These are phyloP conservation scores for Epicoccum nigrum DNA, from an alignment of 2,329 filamentous ascomycete species.

Conservation along the genomic window DNA sequence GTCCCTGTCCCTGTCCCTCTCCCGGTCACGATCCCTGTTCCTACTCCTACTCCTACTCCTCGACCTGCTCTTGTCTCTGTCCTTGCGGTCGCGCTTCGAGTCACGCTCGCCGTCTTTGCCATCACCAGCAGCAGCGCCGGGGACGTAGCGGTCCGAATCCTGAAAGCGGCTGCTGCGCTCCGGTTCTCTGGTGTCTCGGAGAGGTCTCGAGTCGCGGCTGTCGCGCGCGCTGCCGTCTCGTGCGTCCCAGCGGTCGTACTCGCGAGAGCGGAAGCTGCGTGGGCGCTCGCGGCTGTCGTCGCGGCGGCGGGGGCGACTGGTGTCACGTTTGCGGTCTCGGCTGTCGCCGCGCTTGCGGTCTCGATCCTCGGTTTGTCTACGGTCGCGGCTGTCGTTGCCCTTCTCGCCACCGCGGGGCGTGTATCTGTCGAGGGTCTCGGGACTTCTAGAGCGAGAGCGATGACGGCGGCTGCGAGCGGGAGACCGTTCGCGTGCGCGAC, in stretches of 20 bases:
- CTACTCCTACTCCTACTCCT: slow-evolving; percentile 18
- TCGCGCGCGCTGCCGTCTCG: slow-evolving; percentile 14
- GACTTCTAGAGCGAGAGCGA: slow-evolving; percentile 38
- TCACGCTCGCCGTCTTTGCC: slow-evolving; percentile 28
- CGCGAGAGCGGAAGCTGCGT: slow-evolving; percentile 50
- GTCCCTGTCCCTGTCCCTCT: slow-evolving; percentile 20
- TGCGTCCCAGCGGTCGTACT: slow-evolving; percentile 48
- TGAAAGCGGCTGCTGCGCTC: slow-evolving; percentile 29
- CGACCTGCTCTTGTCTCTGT: slow-evolving; percentile 29
- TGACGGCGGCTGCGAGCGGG: slow-evolving; percentile 23
- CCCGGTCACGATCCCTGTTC: slow-evolving; percentile 12
- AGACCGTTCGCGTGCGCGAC: slow-evolving; percentile 27
- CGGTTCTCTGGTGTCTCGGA: slow-evolving; percentile 6
- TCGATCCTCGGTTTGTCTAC: slow-evolving; percentile 8
- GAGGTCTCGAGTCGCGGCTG: slow-evolving; percentile 1
- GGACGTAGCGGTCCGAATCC: slow-evolving; percentile 43
- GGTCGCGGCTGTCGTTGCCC: slow-evolving; percentile 31
- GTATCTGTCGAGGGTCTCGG: slow-evolving; percentile 48
- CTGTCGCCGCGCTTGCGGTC: slow-evolving; percentile 7
- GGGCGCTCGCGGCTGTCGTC: slow-evolving; percentile 49
- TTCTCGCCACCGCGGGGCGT: slow-evolving; percentile 36
- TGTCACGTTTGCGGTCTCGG: slow-evolving; percentile 22
- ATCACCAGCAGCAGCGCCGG: slow-evolving; percentile 18
- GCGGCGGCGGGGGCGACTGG: slow-evolving; percentile 31
- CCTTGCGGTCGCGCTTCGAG: slow-evolving; percentile 33